Percentiles rank a stretch among this genome's conserved stretches.
Conservation (phyloP, 371 early-diverging fungal species). For the Lichtheimia corymbifera region DNA sequence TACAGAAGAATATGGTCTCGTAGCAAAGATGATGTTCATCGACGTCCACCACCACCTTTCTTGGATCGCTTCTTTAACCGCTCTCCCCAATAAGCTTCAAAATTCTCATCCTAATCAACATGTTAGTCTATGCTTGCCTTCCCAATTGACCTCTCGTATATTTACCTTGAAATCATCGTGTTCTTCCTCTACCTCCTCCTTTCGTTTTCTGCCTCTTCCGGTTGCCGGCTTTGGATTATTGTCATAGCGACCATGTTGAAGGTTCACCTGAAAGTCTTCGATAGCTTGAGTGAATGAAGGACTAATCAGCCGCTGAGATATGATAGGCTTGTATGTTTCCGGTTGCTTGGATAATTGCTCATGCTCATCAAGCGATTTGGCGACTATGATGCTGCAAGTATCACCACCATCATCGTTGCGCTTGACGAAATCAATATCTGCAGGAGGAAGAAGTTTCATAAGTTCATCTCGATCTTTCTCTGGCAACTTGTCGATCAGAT, state of each 20-base stretch:
- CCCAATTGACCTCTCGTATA: neutral
- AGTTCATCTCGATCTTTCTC: neutral
- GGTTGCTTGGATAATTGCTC: neutral
- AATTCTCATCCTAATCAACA: conserved; percentile 1
- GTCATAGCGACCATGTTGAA: neutral
- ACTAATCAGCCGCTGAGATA: neutral
- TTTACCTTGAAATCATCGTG: neutral
- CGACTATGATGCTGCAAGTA: neutral
- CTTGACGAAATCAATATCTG: neutral
- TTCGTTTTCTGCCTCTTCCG: neutral
- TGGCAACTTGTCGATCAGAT: neutral
- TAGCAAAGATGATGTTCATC: no score
- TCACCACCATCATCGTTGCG: neutral
- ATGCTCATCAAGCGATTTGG: neutral
- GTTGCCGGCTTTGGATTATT: neutral
- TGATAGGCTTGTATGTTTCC: neutral
- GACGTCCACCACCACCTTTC: neutral
- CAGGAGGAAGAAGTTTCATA: neutral
- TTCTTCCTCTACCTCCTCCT: neutral
- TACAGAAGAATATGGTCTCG: no score
- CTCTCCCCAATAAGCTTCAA: conserved; percentile 3
- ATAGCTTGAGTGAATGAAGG: neutral
- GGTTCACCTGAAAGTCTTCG: neutral
- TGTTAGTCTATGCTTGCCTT: neutral
- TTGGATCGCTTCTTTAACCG: neutral